These are phyloP conservation scores for Boletus rubropictus DNA, from an alignment of 768 basidiomycete genomes.

Conservation along the genomic window DNA sequence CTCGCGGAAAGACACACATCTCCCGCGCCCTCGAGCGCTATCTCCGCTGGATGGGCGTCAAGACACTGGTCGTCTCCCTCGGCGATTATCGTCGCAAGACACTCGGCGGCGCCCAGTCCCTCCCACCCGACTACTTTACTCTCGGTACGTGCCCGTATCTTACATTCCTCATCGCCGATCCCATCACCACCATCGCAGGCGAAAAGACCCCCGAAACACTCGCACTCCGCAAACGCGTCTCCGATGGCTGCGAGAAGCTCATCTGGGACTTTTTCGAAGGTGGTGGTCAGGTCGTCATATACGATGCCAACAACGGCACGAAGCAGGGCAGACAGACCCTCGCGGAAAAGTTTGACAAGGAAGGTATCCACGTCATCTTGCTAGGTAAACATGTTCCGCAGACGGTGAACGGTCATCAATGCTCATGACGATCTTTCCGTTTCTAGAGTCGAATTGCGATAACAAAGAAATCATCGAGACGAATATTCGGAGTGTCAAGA, in stretches of 20 bases:
- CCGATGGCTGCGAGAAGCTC: constrained; percentile 78
- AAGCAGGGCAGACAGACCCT: constrained; percentile 59
- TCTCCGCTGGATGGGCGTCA: constrained; percentile 96
- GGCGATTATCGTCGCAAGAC: constrained; percentile 92
- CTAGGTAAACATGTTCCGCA: constrained; percentile 52
- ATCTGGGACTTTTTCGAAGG: constrained; percentile 83
- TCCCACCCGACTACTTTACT: constrained; percentile 91
- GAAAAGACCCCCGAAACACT: constrained; percentile 79
- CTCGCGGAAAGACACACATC: constrained; percentile 95
- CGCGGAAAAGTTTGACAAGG: constrained; percentile 79
- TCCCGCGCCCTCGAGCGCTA: constrained; percentile 95
- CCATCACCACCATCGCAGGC: constrained; percentile 37
- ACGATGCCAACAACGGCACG: constrained; percentile 95
- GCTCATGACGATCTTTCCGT: constrained; percentile 4
- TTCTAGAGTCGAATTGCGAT: constrained; percentile 82
- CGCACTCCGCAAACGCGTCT: constrained; percentile 65
- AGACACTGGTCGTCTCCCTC: constrained; percentile 89
- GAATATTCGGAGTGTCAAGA: constrained; percentile 95
- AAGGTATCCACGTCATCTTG: constrained; percentile 88
- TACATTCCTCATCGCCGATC: not conserved
- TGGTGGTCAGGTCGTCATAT: constrained; percentile 95
- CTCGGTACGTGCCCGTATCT: constrained; percentile 43
- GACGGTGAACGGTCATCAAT: not conserved
- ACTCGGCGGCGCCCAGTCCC: constrained; percentile 78
- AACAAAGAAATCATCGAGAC: constrained; percentile 88